Evolutionary conservation across 83 land plant species (phyloP).

Genomic region (Diphasiastrum complanatum): DNA sequence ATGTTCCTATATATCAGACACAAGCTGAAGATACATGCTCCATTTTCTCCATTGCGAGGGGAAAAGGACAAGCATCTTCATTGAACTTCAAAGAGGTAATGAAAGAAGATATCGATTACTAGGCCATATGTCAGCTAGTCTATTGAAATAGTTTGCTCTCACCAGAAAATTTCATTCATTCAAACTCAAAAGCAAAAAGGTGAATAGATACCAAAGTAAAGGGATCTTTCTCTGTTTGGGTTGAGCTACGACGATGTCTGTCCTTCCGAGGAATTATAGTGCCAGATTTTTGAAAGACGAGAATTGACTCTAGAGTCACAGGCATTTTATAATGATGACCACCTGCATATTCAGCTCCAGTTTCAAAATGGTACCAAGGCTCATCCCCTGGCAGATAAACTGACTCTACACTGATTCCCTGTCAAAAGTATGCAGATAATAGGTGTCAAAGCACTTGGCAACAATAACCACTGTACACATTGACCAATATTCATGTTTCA

Average conservation of each 20-base stretch:
- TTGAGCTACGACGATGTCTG: slow-evolving; percentile 80
- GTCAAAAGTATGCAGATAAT: slow-evolving; percentile 13
- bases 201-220: slow-evolving; percentile 72
- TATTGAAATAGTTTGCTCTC: too few species aligned
- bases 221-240: slow-evolving; percentile 87
- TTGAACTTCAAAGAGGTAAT: too few species aligned
- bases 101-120: too few species aligned
- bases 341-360: slow-evolving; percentile 61
- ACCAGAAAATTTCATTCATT: too few species aligned
- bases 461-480: too few species aligned
- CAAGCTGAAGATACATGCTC: slow-evolving; percentile 2
- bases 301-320: slow-evolving; percentile 69
- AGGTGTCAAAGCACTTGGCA: too few species aligned
- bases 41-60: too few species aligned
- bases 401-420: slow-evolving; percentile 55
- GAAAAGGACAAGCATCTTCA: too few species aligned
- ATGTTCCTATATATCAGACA: not conserved
- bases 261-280: slow-evolving; percentile 86
- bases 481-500: too few species aligned
- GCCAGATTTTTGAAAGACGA: slow-evolving; percentile 82
- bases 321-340: slow-evolving; percentile 62
- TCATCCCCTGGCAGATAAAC: slow-evolving; percentile 84
- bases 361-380: slow-evolving; percentile 78
- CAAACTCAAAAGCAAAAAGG: not conserved
- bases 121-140: too few species aligned